phyloP scores from a whole-genome alignment of 2,329 filamentous ascomycete genomes.

The Neoarthrinium moseri region DNA sequence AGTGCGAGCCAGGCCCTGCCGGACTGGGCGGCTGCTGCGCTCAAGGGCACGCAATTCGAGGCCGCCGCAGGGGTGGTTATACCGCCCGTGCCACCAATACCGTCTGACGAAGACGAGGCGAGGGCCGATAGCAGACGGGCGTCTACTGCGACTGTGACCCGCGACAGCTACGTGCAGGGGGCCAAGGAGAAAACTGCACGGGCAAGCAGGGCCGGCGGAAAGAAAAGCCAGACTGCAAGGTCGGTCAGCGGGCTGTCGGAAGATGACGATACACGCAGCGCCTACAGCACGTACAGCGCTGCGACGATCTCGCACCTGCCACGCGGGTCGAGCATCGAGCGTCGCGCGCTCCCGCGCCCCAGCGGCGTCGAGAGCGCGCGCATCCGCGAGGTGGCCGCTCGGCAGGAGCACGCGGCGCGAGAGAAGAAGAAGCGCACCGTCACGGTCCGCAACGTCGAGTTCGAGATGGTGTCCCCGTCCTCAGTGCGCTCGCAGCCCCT shows the following conservation, averaged over 20 bases:
- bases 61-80: too few species aligned
- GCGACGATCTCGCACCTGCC: conserved; percentile 5
- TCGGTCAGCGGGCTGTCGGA: background rate
- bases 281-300: background rate
- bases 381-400: background rate
- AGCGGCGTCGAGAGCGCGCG: conserved; percentile 2
- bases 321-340: background rate
- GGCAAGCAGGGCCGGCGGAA: background rate
- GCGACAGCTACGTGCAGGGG: background rate
- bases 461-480: conserved; percentile 3
- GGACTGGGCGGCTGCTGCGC: background rate
- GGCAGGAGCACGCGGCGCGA: background rate
- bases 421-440: conserved; percentile 3
- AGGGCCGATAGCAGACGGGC: background rate
- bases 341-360: background rate
- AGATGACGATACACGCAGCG: background rate
- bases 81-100: background rate
- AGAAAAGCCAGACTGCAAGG: background rate
- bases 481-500: background rate
- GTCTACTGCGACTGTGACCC: background rate
- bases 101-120: background rate
- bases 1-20: background rate
- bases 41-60: background rate
- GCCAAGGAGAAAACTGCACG: background rate
- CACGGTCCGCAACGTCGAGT: background rate